Evolutionary conservation across 768 basidiomycete genomes (phyloP), one percentile per base, ranked within the genome.

Genomic region (Sarcomyxa edulis): DNA sequence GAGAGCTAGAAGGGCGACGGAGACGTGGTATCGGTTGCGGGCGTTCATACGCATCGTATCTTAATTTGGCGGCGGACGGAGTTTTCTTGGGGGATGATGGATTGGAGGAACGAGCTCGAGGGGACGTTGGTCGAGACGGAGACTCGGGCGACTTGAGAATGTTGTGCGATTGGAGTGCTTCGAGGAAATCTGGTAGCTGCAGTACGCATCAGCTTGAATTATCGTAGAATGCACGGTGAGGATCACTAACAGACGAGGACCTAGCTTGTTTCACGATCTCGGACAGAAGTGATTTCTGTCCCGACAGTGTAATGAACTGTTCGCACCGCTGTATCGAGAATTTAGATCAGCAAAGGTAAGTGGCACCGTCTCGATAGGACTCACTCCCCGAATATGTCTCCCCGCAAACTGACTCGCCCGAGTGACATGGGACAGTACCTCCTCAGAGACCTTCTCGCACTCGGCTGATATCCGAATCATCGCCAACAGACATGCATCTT

Each of bases 171-270:
- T 73, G 66, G 26, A 87, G 54, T 3, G 78, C 68, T 20, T 56
- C 45, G 28, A 82, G 55, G 42, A 88, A 83, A 47, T 84, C 85
- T 15, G 86, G 87, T 30, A 89, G 71, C 88, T 89, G 49, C 20
- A 35, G 24, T 30, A 27, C n/a, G n/a, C n/a, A n/a, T n/a, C n/a
- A 26, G 29, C 22, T 49, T 21, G 40, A 37, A 30, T 11, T 14
- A 12, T 1, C 18, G 8, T 16, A 21, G 25, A 28, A 5, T 14
- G 11, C 7, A 27, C 32, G 6, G 26, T 9, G 21, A 35, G 35
- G 20, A 22, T 32, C 29, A 50, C 74, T 46, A 51, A 84, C 85
- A 22, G 84, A 75, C 35, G 74, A 63, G 2, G 81, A 76, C 26
- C 56, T 53, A 20, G 76, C 69, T n/a, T 52, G 61, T 3, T 62